Evolutionary conservation across 2,329 filamentous ascomycete genomes (phyloP), one percentile per base, ranked within the genome.

Genomic region (Periglandula ipomoeae): DNA sequence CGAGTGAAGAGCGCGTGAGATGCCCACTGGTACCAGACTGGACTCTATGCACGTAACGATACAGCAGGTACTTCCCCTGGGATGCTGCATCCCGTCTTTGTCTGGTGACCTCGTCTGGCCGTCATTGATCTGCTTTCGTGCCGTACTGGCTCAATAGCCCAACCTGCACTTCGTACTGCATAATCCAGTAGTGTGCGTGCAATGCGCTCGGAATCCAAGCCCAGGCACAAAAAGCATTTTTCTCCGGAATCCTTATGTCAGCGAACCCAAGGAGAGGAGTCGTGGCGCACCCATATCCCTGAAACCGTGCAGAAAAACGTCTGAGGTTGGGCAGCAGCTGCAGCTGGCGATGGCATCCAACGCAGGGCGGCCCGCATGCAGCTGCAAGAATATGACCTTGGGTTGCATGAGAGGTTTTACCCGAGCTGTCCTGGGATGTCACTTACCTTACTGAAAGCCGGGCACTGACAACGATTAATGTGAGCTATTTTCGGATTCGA

Each of bases 351-450:
- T 32, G 35, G n/a, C 43, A 37, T 45, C 20, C 34, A 24, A 46
- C 19, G 45, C 44, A 46, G 44, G 44, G 44, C 44, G 44, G 20
- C 20, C 32, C 32, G 15, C 30, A 24, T 46, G 44, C 44, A 46
- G 44, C 24, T 39, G 44, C 44, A 46, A 22, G 35, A 38, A 9
- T n/a, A 13, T 41, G 20, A 3, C 6, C 13, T 41, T 24, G 23
- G 39, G 39, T 22, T 17, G 39, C 39, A 20, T 41, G 39, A 17
- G 11, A 24, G 13, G 22, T 26, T 41, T 41, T 41, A 15, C 11
- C n/a, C 15, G 19, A 3, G 11, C 7, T 15, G 30, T n/a, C n/a
- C n/a, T n/a, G n/a, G n/a, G n/a, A n/a, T n/a, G n/a, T n/a, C n/a
- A n/a, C n/a, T n/a, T n/a, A n/a, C n/a, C n/a, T n/a, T n/a, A n/a